Evolutionary conservation across 352 stramenopile genomes (phyloP), one percentile per base, ranked within the genome.

Genomic region (Phytophthora citricola): DNA sequence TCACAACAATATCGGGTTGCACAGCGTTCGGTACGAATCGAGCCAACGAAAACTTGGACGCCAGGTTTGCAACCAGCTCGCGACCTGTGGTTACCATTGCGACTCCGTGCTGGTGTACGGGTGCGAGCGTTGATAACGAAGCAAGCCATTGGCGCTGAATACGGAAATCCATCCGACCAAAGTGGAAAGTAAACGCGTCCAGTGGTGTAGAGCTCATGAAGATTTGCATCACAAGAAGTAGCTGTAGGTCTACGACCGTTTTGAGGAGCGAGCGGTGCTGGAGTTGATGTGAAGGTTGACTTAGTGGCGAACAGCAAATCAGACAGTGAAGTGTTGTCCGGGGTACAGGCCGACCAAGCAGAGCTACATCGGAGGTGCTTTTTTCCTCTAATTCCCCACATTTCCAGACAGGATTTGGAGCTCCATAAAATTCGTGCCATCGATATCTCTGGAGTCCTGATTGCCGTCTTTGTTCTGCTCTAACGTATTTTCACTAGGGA

Each of bases 111-210:
- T 12, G n/a, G 10, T 29, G 38, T 40, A 14, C n/a, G 6, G 12
- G 15, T 1, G 8, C 48, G 1, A 32, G 24, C 38, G 49, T 31
- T 2, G 48, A 39, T 9, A 66, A 40, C 46, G 58, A 49, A 9
- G 58, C 43, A 22, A 66, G 14, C 58, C 58, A 66, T 32, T 38
- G 15, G 3, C 29, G 49, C 49, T 60, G 58, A 22, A 66, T 66
- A 12, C 26, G 58, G 31, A 55, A 48, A 43, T 66, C 32, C 49
- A 60, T 53, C 10, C 15, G 58, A 5, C 20, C 32, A 17, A 66
- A 60, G 58, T 66, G 58, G 22, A 66, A 66, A 6, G 58, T 22
- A 44, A 60, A 61, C 3, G 40, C 20, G 12, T 48, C 29, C 41
- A 66, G 24, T 22, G 58, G 58, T 10, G 36, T 40, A 10, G 24